Conservation (phyloP, 768 basidiomycete species). For the Roridomyces roridus region DNA sequence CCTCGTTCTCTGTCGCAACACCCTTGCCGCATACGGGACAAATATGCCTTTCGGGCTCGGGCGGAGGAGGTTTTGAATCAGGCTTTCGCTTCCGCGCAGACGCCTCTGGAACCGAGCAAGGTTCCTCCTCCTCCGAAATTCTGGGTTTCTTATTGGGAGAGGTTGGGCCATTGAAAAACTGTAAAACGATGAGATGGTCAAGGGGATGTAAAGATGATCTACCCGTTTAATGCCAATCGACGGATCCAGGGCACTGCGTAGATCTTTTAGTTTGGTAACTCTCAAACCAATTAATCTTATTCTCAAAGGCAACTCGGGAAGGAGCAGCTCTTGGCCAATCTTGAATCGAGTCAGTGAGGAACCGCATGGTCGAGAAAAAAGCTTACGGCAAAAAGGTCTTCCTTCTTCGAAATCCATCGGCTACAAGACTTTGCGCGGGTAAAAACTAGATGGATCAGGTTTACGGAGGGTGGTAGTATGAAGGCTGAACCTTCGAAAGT, state of each 20-base stretch:
- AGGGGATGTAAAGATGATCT: slow-evolving; percentile 24
- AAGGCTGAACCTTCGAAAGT: slow-evolving; percentile 70
- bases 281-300: slow-evolving; percentile 89
- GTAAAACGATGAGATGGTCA: background rate
- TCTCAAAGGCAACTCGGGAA: slow-evolving; percentile 79
- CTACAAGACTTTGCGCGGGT: slow-evolving; percentile 84
- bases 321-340: slow-evolving; percentile 83
- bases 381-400: slow-evolving; percentile 78
- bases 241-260: slow-evolving; percentile 51
- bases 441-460: slow-evolving; percentile 53
- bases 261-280: slow-evolving; percentile 88
- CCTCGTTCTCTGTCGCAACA: slow-evolving; percentile 74
- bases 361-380: slow-evolving; percentile 9
- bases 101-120: background rate
- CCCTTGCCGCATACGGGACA: slow-evolving; percentile 79
- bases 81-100: slow-evolving; percentile 12
- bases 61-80: slow-evolving; percentile 1
- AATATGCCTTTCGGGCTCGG: slow-evolving; percentile 38
- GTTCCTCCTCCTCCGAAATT: slow-evolving; percentile 15
- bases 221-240: slow-evolving; percentile 77
- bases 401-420: slow-evolving; percentile 78
- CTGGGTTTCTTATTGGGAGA: slow-evolving; percentile 48
- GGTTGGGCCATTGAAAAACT: slow-evolving; percentile 64
- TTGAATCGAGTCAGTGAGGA: slow-evolving; percentile 35
- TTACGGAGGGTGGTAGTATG: background rate